A percentile compares a stretch with the other conserved stretches of the same genome.
These are phyloP conservation scores for Cladosporium austrohemisphaericum DNA, from an alignment of 2,329 filamentous ascomycete genomes.

Conservation along the genomic window DNA sequence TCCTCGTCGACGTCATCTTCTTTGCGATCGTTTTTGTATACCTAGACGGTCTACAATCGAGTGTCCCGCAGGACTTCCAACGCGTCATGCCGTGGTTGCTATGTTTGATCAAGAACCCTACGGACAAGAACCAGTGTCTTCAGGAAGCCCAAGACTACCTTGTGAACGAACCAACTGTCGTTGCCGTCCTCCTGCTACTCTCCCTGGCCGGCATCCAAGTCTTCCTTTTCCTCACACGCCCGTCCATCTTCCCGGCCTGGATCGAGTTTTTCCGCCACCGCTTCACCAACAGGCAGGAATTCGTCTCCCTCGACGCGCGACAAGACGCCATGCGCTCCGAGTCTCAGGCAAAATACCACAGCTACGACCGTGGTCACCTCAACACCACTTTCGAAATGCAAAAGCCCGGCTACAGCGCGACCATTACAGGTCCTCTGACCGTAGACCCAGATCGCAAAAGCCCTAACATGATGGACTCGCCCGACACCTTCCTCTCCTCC, in stretches of 20 bases:
- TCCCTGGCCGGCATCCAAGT: constrained; percentile 80
- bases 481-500: constrained; percentile 29
- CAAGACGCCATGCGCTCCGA: constrained; percentile 23
- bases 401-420: constrained; percentile 19
- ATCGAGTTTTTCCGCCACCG: constrained; percentile 56
- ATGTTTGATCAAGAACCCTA: constrained; percentile 61
- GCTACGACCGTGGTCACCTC: constrained; percentile 27
- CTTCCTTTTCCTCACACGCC: constrained; percentile 74
- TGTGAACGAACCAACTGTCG: constrained; percentile 70
- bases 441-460: constrained; percentile 17
- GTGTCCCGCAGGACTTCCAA: constrained; percentile 52
- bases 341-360: constrained; percentile 21
- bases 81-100: constrained; percentile 63
- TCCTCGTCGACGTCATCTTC: constrained; percentile 87
- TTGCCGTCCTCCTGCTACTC: constrained; percentile 77
- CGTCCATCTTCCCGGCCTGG: constrained; percentile 86
- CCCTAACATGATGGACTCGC: constrained; percentile 15
- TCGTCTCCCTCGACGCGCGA: constrained; percentile 77
- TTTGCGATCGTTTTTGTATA: constrained; percentile 89
- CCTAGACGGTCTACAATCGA: constrained; percentile 67
- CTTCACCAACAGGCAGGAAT: constrained; percentile 64
- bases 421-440: constrained; percentile 13
- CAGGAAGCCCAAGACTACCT: constrained; percentile 58
- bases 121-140: constrained; percentile 65
- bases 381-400: constrained; percentile 34